Base-by-base conservation (phyloP, 2,329 filamentous ascomycete species). In the Penicillium rolfsii region DNA sequence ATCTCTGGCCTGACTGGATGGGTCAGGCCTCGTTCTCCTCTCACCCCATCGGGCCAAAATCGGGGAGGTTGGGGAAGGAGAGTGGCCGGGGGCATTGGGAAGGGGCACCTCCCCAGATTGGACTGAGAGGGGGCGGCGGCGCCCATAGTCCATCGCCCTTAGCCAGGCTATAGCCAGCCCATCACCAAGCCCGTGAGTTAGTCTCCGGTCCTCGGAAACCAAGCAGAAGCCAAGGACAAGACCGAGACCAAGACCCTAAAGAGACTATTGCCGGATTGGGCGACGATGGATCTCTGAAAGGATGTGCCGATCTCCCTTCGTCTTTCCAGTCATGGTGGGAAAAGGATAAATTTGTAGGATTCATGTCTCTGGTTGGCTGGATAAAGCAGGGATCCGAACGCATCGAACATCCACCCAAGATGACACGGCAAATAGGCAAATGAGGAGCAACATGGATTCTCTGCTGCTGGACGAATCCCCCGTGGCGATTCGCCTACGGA, bases 361-460 rank as follows among this genome's bases (percentile, higher is more conserved):
- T 26, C 30, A 6, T n/a, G 53, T 19, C 24, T 36, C 22, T 36
- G 19, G 30, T 46, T 56, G 53, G 53, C 16, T 36, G 28, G n/a
- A 4, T 28, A 55, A 36, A 57, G 40, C 59, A 40, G 49, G 57
- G 30, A 64, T 58, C 52, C 30, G 49, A 62, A 68, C 63, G 66
- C 64, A 68, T 64, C 57, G 65, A 57, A 65, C 54, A 64, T 64
- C 59, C 58, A 59, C 36, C 55, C 60, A 57, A 55, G 57, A 64
- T 55, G 58, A 67, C 46, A 62, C 64, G 61, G 66, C 58, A 62
- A 69, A 62, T 63, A 62, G 61, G 55, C 54, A 68, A 64, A 67
- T 66, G 58, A 65, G 55, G 63, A 67, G 60, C 62, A 63, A 40
- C 65, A 63, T 57, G 63, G 66, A 61, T 64, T 49, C 64, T 64